Percentiles rank a stretch among this genome's conserved stretches.
phyloP scores from a whole-genome alignment of 768 basidiomycete genomes.

The Trametes cinnabarina region DNA sequence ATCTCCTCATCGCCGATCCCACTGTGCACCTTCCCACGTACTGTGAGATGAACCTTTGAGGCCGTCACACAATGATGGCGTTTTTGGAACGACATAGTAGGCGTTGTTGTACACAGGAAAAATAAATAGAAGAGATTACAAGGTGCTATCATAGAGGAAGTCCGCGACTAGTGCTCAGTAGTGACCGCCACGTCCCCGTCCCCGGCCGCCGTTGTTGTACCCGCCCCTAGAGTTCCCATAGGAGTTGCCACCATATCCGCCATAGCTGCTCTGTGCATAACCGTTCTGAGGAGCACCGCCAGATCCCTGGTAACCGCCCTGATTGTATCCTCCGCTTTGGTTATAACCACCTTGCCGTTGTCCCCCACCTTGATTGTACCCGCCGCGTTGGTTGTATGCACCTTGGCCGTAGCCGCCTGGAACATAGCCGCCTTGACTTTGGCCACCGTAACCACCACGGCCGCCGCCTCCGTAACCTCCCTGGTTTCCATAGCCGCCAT shows the following conservation, averaged over 20 bases:
- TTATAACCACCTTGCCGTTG: constrained; percentile 23
- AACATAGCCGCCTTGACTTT: constrained; percentile 24
- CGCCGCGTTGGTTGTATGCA: constrained; percentile 29
- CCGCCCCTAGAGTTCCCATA: constrained; percentile 22
- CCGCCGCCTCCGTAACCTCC: constrained; percentile 28
- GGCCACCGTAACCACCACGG: constrained; percentile 25
- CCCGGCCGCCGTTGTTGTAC: constrained; percentile 42
- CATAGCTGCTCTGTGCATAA: constrained; percentile 15
- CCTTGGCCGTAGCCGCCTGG: constrained; percentile 36
- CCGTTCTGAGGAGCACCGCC: constrained; percentile 17
- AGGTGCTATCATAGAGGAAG: constrained; percentile 15
- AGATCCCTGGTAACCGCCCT: constrained; percentile 30
- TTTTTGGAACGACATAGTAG: not conserved
- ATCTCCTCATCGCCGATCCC: not conserved
- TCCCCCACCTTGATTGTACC: constrained; percentile 19
- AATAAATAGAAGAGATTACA: constrained; percentile 11
- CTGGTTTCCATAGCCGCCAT: constrained; percentile 12
- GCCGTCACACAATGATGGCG: too few relatives aligned
- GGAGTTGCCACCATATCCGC: constrained; percentile 14
- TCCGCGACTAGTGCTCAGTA: constrained; percentile 28
- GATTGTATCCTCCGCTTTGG: constrained; percentile 37
- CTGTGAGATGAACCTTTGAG: too few relatives aligned
- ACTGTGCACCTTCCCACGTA: too few relatives aligned
- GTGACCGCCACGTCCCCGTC: constrained; percentile 52
- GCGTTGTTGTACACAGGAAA: not conserved